phyloP scores from a whole-genome alignment of 1,284 basidiomycete genomes.

The Cystobasidium pallidum region DNA sequence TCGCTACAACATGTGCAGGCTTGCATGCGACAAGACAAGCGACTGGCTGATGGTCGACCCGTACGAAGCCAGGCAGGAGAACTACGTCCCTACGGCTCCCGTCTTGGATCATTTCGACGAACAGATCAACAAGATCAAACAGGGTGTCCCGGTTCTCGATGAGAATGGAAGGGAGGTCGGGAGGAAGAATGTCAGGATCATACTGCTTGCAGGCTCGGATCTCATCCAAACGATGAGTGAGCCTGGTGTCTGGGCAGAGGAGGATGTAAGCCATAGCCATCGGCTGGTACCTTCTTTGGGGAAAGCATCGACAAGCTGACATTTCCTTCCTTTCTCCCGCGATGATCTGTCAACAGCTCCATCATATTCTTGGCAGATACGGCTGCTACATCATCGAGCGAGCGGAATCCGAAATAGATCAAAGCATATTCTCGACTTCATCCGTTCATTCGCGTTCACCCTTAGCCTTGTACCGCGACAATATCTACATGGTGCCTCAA shows the following conservation, averaged over 20 bases:
- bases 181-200: constrained; percentile 64
- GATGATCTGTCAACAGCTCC: constrained; percentile 66
- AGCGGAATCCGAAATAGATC: constrained; percentile 80
- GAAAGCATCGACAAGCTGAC: neutral
- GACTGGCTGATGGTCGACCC: constrained; percentile 55
- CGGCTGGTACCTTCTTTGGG: too few relatives aligned
- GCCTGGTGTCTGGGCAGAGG: constrained; percentile 96
- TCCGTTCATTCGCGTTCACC: constrained; percentile 50
- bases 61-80: constrained; percentile 52
- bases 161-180: constrained; percentile 44
- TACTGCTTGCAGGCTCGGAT: constrained; percentile 96
- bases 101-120: constrained; percentile 55
- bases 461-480: constrained; percentile 62
- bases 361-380: constrained; percentile 92
- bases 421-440: constrained; percentile 51
- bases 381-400: constrained; percentile 95
- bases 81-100: constrained; percentile 54
- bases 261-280: constrained; percentile 77
- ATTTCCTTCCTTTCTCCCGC: neutral
- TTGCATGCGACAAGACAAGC: constrained; percentile 51
- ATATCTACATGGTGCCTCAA: constrained; percentile 92
- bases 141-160: constrained; percentile 50
- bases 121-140: constrained; percentile 50
- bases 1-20: constrained; percentile 53
- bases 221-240: constrained; percentile 97